phyloP scores from a whole-genome alignment of 768 basidiomycete genomes.

The Coprinopsis strossmayeri region DNA sequence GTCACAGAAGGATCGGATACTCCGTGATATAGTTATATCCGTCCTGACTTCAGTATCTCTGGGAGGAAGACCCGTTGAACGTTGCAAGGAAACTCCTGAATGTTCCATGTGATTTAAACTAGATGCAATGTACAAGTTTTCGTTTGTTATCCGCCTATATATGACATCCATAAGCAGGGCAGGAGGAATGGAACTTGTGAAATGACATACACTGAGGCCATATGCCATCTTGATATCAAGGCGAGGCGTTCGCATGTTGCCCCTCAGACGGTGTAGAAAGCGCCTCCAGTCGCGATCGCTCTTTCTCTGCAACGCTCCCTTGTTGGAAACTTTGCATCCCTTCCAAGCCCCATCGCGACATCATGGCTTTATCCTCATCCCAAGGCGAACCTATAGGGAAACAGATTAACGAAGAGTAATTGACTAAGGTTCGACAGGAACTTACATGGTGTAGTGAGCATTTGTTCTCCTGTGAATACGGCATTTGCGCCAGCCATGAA shows the following conservation, averaged over 20 bases:
- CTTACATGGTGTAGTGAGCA: conserved; percentile 96
- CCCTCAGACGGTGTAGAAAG: background rate
- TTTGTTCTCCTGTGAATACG: conserved; percentile 96
- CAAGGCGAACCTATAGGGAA: conserved; percentile 34
- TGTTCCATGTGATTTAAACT: no score
- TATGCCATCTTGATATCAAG: no score
- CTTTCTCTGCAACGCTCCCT: conserved; percentile 48
- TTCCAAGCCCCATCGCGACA: conserved; percentile 85
- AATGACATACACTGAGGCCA: no score
- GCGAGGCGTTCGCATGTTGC: conserved; percentile 1
- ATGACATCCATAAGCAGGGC: background rate
- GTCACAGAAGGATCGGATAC: background rate
- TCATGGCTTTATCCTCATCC: conserved; percentile 83
- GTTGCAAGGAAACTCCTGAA: no score
- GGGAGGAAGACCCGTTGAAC: background rate
- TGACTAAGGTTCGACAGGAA: conserved; percentile 11
- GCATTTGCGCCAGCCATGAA: conserved; percentile 99
- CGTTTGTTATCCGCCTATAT: background rate
- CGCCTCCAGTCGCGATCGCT: conserved; percentile 26
- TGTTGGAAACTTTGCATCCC: conserved; percentile 92
- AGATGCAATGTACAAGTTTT: background rate
- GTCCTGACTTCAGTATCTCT: background rate
- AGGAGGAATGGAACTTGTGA: no score
- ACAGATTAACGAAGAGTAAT: background rate
- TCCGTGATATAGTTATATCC: background rate